These are phyloP conservation scores for Aegilops tauschii DNA, from an alignment of 176 grass and related monocot species.

Conservation along the genomic window DNA sequence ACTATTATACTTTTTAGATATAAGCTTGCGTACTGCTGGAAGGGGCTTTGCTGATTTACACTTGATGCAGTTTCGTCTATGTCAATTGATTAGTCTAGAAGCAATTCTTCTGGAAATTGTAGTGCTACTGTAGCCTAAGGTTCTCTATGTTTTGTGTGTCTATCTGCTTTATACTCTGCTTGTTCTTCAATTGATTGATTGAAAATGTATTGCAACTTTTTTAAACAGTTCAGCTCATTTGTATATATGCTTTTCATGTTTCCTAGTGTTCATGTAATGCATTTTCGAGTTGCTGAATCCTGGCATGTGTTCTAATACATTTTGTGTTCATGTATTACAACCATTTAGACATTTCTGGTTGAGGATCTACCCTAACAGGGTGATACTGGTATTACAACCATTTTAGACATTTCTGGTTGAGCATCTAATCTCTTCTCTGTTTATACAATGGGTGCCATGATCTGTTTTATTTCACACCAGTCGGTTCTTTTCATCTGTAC, in stretches of 20 bases:
- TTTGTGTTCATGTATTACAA: too few species aligned
- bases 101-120: too few species aligned
- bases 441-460: neutral
- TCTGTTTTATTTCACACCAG: neutral
- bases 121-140: too few species aligned
- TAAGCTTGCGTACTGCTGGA: neutral
- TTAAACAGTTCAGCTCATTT: too few species aligned
- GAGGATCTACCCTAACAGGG: too few species aligned
- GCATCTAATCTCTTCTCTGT: too few species aligned
- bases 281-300: neutral
- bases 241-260: too few species aligned
- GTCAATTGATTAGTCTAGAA: neutral
- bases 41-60: neutral
- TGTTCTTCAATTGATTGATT: neutral
- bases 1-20: neutral
- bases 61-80: neutral
- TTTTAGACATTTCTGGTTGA: too few species aligned
- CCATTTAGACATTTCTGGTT: neutral
- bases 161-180: neutral
- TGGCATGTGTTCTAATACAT: neutral
- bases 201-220: neutral
- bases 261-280: neutral
- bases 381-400: neutral
- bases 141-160: too few species aligned
- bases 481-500: neutral